Evolutionary conservation across 2,329 filamentous ascomycete genomes (phyloP), one percentile per base, ranked within the genome.

Genomic region (Colletotrichum tropicale): DNA sequence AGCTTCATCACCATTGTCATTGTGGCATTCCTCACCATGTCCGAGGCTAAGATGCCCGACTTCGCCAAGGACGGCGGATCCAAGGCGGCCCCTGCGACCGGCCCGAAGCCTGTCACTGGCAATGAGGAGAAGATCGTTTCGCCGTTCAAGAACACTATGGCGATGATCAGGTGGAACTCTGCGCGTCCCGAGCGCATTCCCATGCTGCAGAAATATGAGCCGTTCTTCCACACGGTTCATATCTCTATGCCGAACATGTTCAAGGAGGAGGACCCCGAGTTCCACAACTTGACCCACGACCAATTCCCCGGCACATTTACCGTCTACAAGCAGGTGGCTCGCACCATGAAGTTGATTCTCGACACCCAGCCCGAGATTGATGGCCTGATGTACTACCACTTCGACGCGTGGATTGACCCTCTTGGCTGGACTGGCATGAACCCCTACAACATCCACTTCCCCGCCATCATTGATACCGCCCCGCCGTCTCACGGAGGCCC

Each of bases 321-420:
- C 72, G 76, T 78, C 18, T 81, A 78, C 78, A 77, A 76, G 38
- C 79, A 79, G 48, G 77, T 83, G 6, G 79, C 80, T 7, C 78
- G 77, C 36, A 82, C 81, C 3, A 83, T 83, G 82, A 77, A 80
- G 60, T 76, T 81, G 18, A 77, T 82, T n/a, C 76, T 83, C 6
- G 79, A 83, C 58, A 75, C 76, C 18, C 67, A 79, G 34, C 70
- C 80, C 16, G 80, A 82, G 8, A 80, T 83, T 28, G 76, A 78
- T n/a, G 82, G 82, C 5, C 65, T 83, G 8, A 76, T 83, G 16
- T 83, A 80, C 74, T 82, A 79, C 74, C 82, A 83, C 68, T 83
- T 83, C 66, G 82, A 84, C 71, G 81, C 81, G 7, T 84, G 82
- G 82, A 77, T 83, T 64, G 79, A 82, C 66, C 82, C 82, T 6